These are phyloP conservation scores for Lyophyllum semitale DNA, from an alignment of 768 basidiomycete genomes.

Conservation along the genomic window DNA sequence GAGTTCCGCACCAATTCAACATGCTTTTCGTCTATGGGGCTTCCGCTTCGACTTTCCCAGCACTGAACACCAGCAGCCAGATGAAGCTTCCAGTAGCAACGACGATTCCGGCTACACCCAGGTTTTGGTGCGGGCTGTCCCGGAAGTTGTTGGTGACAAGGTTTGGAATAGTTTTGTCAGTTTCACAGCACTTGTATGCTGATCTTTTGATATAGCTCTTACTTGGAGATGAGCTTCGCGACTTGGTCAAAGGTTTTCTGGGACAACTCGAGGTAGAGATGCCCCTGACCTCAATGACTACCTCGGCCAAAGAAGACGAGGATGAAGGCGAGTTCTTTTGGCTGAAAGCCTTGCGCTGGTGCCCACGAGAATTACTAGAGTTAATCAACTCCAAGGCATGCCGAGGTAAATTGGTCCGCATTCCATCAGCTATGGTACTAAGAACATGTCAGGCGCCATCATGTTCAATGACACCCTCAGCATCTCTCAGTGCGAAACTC, in stretches of 20 bases:
- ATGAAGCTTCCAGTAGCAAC: slow-evolving; percentile 23
- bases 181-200: neutral
- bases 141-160: slow-evolving; percentile 74
- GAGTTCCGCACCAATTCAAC: slow-evolving; percentile 38
- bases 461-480: slow-evolving; percentile 92
- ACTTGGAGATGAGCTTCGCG: slow-evolving; percentile 69
- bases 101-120: slow-evolving; percentile 55
- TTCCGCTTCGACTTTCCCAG: slow-evolving; percentile 49
- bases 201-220: slow-evolving; percentile 48
- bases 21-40: slow-evolving; percentile 70
- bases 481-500: slow-evolving; percentile 63
- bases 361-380: slow-evolving; percentile 81
- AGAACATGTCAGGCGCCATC: slow-evolving; percentile 70
- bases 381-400: slow-evolving; percentile 95
- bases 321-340: slow-evolving; percentile 45
- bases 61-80: slow-evolving; percentile 13
- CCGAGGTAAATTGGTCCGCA: slow-evolving; percentile 58
- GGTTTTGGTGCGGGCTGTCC: slow-evolving; percentile 62
- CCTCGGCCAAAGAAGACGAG: slow-evolving; percentile 7
- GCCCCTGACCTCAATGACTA: slow-evolving; percentile 13
- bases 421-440: neutral
- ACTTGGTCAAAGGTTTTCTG: slow-evolving; percentile 74
- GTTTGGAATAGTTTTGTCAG: slow-evolving; percentile 44
- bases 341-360: slow-evolving; percentile 76
- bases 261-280: slow-evolving; percentile 56